These are phyloP conservation scores for Saccharomyces hybrid DNA, from an alignment of 1,139 yeast species.

Conservation along the genomic window DNA sequence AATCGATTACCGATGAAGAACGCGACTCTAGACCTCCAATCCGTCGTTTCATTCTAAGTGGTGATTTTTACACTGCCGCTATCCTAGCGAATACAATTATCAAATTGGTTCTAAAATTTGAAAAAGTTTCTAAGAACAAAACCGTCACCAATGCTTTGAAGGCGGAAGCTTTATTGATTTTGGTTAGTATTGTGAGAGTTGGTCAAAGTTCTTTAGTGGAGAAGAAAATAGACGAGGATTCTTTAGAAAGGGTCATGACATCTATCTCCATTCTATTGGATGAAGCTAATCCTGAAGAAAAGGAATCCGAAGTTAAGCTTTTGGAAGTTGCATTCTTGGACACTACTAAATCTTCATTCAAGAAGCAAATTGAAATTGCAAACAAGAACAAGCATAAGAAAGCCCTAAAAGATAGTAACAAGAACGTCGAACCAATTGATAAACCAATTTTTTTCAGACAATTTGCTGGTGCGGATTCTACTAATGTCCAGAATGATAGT, in stretches of 20 bases:
- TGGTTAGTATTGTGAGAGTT: slow-evolving; percentile 85
- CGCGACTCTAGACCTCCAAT: slow-evolving; percentile 54
- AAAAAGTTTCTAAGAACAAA: slow-evolving; percentile 47
- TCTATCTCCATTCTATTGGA: slow-evolving; percentile 74
- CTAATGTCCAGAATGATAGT: slow-evolving; percentile 33
- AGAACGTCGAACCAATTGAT: slow-evolving; percentile 74
- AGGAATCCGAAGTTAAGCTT: slow-evolving; percentile 36
- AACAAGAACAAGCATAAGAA: slow-evolving; percentile 46
- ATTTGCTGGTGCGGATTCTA: slow-evolving; percentile 48
- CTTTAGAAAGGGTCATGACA: slow-evolving; percentile 81
- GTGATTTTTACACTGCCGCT: slow-evolving; percentile 87
- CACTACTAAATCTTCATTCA: slow-evolving; percentile 81
- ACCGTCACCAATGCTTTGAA: slow-evolving; percentile 71
- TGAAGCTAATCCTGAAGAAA: slow-evolving; percentile 42
- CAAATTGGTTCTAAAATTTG: slow-evolving; percentile 75
- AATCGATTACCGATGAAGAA: slow-evolving; percentile 19
- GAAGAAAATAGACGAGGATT: slow-evolving; percentile 87
- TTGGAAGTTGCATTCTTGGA: slow-evolving; percentile 73
- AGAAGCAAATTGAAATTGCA: slow-evolving; percentile 49
- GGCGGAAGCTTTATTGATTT: slow-evolving; percentile 88
- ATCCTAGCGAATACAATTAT: slow-evolving; percentile 84
- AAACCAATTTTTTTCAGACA: slow-evolving; percentile 79
- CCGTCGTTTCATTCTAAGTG: slow-evolving; percentile 72
- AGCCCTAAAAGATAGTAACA: slow-evolving; percentile 54
- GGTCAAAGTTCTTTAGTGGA: slow-evolving; percentile 75